phyloP scores from a whole-genome alignment of 192 early-diverging fungal species.

The Borealophlyctis nickersoniae region DNA sequence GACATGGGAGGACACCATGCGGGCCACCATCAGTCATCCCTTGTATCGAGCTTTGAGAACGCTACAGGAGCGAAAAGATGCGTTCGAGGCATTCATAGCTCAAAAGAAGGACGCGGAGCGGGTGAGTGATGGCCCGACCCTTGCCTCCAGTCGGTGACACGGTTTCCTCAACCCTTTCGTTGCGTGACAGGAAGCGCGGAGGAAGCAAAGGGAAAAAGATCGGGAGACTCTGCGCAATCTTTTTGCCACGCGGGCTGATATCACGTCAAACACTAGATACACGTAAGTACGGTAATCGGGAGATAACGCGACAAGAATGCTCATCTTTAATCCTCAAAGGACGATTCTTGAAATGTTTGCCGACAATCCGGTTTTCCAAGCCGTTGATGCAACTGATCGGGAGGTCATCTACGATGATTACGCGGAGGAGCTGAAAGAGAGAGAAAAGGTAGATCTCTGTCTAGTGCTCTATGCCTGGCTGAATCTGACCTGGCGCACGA shows the following conservation, averaged over 20 bases:
- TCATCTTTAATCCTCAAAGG: constrained; percentile 33
- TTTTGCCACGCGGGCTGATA: constrained; percentile 44
- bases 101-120: constrained; percentile 55
- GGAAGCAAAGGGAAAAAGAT: constrained; percentile 45
- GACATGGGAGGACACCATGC: constrained; percentile 93
- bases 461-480: no score
- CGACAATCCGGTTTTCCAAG: constrained; percentile 59
- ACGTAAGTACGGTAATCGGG: constrained; percentile 12
- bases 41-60: constrained; percentile 82
- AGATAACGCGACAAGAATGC: constrained; percentile 6
- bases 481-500: background rate
- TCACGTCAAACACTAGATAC: constrained; percentile 57
- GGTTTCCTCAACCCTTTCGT: background rate
- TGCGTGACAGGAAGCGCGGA: constrained; percentile 44
- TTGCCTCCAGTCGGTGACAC: background rate
- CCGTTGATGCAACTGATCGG: constrained; percentile 61
- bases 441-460: constrained; percentile 56
- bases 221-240: constrained; percentile 55
- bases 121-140: constrained; percentile 37
- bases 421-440: constrained; percentile 57
- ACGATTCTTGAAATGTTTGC: constrained; percentile 52
- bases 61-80: constrained; percentile 73
- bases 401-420: constrained; percentile 70
- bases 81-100: constrained; percentile 73
- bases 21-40: constrained; percentile 76